Evolutionary conservation across 1,284 basidiomycete species (phyloP).

Genomic region (Chalciporus sp.): DNA sequence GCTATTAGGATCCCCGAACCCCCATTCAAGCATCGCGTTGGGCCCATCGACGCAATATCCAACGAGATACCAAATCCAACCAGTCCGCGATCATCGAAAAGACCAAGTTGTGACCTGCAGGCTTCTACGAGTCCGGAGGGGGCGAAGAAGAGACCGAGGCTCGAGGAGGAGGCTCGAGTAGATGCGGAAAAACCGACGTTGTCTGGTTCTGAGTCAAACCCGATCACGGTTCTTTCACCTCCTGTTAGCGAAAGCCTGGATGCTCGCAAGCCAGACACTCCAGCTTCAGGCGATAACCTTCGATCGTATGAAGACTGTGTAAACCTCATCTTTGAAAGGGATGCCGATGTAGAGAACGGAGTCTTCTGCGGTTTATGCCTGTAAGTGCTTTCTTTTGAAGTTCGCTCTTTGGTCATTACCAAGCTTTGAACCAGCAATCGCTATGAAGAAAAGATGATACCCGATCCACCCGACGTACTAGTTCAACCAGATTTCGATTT

Average conservation of each 20-base stretch:
- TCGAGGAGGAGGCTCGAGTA: conserved; percentile 10
- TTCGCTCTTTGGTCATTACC: background rate
- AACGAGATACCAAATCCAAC: background rate
- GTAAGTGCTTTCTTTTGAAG: conserved; percentile 38
- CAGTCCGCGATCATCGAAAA: conserved; percentile 17
- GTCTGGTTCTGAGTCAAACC: background rate
- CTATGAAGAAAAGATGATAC: conserved; percentile 28
- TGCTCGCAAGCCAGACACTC: conserved; percentile 1
- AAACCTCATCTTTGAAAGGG: conserved; percentile 46
- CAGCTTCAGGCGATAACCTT: conserved; percentile 7
- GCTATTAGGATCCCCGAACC: conserved; percentile 3
- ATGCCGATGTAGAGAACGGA: conserved; percentile 39
- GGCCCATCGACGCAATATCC: background rate
- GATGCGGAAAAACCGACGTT: background rate
- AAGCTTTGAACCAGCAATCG: conserved; percentile 33
- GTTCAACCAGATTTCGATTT: conserved; percentile 29
- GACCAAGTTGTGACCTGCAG: conserved; percentile 18
- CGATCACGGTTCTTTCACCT: background rate
- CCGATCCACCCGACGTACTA: conserved; percentile 36
- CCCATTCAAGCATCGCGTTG: background rate
- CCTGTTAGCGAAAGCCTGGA: background rate
- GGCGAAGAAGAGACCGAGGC: conserved; percentile 25
- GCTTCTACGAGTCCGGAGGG: conserved; percentile 5
- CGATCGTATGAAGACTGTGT: conserved; percentile 45
- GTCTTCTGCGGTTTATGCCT: conserved; percentile 52